Evolutionary conservation across 2,329 filamentous ascomycete genomes (phyloP).

Genomic region (Aspergillus persii): DNA sequence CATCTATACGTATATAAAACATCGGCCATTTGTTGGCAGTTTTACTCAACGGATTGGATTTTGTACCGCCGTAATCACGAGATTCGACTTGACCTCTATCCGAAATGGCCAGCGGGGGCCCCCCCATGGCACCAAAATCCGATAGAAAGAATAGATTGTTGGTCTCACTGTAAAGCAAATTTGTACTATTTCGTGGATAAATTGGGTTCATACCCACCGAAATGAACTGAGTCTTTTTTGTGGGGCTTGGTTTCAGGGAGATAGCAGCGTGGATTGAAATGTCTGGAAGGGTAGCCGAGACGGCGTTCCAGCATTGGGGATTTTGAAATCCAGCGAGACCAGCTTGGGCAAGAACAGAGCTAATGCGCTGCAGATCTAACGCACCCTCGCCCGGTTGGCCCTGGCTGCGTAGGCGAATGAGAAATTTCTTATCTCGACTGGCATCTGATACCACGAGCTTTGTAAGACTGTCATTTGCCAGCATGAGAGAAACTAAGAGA

Average conservation of each 20-base stretch:
- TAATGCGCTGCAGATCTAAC: conserved; percentile 34
- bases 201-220: conserved; percentile 72
- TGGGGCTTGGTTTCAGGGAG: conserved; percentile 67
- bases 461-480: conserved; percentile 63
- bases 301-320: conserved; percentile 63
- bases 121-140: conserved; percentile 66
- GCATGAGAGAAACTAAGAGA: conserved; percentile 61
- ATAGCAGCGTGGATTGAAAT: conserved; percentile 69
- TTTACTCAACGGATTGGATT: conserved; percentile 56
- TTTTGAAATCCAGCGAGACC: conserved; percentile 57
- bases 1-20: conserved; percentile 73
- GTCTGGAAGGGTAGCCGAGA: conserved; percentile 63
- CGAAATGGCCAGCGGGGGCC: conserved; percentile 23
- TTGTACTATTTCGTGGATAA: conserved; percentile 53
- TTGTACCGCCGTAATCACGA: conserved; percentile 45
- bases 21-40: conserved; percentile 80
- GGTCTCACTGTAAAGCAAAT: conserved; percentile 71
- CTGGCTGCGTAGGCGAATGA: conserved; percentile 21
- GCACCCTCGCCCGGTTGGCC: not conserved
- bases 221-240: conserved; percentile 74
- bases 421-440: conserved; percentile 38
- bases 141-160: conserved; percentile 76
- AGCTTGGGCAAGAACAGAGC: conserved; percentile 64
- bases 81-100: not conserved
- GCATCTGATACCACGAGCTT: conserved; percentile 60